Conservation (phyloP, 73 alveolate genomes). For the Loxodes magnus region DNA sequence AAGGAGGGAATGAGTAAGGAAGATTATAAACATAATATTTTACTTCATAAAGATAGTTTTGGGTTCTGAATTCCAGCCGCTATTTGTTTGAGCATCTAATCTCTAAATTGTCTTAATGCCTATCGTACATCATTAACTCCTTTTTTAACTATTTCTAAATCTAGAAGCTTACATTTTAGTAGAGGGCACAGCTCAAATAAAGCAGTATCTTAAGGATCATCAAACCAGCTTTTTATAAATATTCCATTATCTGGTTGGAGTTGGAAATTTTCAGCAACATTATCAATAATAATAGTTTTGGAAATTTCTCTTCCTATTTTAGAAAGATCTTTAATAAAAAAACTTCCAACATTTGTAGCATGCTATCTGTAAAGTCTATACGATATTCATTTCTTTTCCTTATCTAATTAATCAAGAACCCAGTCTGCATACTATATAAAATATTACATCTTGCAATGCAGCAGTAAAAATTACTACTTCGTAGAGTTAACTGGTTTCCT, state of each 20-base stretch:
- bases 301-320: slow-evolving; percentile 52
- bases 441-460: slow-evolving; percentile 71
- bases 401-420: slow-evolving; percentile 83
- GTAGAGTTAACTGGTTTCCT: slow-evolving; percentile 64
- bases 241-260: slow-evolving; percentile 51
- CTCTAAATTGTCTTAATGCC: too few species aligned
- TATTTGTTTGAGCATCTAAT: too few species aligned
- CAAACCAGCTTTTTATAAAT: slow-evolving; percentile 56
- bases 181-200: slow-evolving; percentile 33
- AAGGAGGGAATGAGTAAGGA: too few species aligned
- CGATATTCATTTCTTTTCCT: slow-evolving; percentile 47
- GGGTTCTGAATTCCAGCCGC: too few species aligned
- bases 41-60: too few species aligned
- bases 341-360: slow-evolving; percentile 3
- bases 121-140: too few species aligned
- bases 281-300: slow-evolving; percentile 53
- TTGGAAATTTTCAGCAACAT: slow-evolving; percentile 52
- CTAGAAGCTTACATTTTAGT: slow-evolving; percentile 9
- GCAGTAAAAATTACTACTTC: slow-evolving; percentile 96
- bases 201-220: slow-evolving; percentile 58
- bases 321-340: slow-evolving; percentile 46
- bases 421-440: slow-evolving; percentile 79
- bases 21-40: too few species aligned
- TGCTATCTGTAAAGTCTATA: slow-evolving; percentile 39
- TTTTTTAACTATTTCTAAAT: too few species aligned